These are phyloP conservation scores for Entrophospora sp. DNA, from an alignment of 192 early-diverging fungal genomes.

Conservation along the genomic window DNA sequence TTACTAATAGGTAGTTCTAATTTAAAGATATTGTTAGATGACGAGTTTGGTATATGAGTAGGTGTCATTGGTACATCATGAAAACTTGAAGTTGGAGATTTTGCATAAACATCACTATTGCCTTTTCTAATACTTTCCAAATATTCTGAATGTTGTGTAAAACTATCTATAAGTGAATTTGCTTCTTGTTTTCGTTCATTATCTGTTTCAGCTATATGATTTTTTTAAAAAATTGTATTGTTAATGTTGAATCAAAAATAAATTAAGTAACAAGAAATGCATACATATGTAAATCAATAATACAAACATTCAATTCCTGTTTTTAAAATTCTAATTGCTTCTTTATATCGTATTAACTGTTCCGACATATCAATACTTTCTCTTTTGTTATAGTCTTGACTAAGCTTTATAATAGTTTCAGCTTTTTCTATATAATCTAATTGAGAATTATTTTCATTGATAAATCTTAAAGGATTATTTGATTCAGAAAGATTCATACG, in stretches of 20 bases:
- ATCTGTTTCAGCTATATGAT: constrained; percentile 45
- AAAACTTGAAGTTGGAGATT: neutral
- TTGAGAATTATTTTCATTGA: too few relatives aligned
- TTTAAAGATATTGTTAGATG: neutral
- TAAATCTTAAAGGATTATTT: neutral
- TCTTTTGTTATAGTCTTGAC: neutral
- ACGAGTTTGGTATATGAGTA: neutral
- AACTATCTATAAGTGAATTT: constrained; percentile 29
- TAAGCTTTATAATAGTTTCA: constrained; percentile 11
- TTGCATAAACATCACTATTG: neutral
- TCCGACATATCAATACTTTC: neutral
- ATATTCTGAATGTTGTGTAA: constrained; percentile 44
- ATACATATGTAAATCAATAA: neutral
- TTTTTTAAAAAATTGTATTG: neutral
- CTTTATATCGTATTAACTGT: constrained; percentile 43
- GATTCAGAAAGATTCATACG: constrained; percentile 32
- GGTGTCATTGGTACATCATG: constrained; percentile 12
- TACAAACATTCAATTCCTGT: constrained; percentile 52
- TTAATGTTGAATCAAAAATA: neutral
- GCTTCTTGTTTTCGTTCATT: constrained; percentile 41
- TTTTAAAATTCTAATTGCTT: constrained; percentile 56
- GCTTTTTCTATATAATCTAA: constrained; percentile 14
- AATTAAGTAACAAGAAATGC: neutral
- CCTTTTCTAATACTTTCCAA: constrained; percentile 26
- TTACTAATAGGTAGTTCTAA: neutral